Conservation (phyloP, 805 yeast genomes). For the Candida fluviatilis region DNA sequence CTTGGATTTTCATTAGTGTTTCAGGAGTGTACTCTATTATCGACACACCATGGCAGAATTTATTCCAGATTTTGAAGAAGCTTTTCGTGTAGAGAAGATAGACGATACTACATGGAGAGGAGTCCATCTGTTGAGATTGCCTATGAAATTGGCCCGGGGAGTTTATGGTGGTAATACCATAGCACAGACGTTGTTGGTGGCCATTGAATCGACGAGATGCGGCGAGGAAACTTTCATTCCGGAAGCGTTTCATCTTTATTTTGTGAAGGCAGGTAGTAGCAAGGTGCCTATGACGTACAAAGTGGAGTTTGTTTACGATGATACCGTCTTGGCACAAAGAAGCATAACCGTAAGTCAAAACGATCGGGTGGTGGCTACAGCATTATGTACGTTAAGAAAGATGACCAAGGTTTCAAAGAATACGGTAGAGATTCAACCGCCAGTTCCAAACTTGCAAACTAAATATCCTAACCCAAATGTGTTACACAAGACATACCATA, state of each 20-base stretch:
- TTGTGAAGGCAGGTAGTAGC: constrained; percentile 51
- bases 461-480: constrained; percentile 24
- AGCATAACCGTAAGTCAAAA: constrained; percentile 54
- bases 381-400: constrained; percentile 43
- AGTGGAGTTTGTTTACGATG: constrained; percentile 50
- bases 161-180: constrained; percentile 69
- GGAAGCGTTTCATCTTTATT: constrained; percentile 59
- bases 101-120: constrained; percentile 29
- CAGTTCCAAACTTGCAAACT: constrained; percentile 15
- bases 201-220: constrained; percentile 42
- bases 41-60: too few relatives aligned
- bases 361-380: constrained; percentile 46
- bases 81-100: constrained; percentile 22
- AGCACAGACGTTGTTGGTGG: constrained; percentile 62
- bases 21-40: too few relatives aligned
- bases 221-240: constrained; percentile 36
- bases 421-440: constrained; percentile 9
- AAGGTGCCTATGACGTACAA: constrained; percentile 45
- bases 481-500: constrained; percentile 26
- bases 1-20: too few relatives aligned
- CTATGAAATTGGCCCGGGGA: constrained; percentile 50
- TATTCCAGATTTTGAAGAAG: constrained; percentile 26
- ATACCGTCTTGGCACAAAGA: constrained; percentile 48
- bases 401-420: constrained; percentile 1
- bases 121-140: constrained; percentile 30